A percentile compares a stretch with the other conserved stretches of the same genome.
These are phyloP conservation scores for Mesembryanthemum crystallinum DNA, from an alignment of 148 eudicot genomes.

Conservation along the genomic window DNA sequence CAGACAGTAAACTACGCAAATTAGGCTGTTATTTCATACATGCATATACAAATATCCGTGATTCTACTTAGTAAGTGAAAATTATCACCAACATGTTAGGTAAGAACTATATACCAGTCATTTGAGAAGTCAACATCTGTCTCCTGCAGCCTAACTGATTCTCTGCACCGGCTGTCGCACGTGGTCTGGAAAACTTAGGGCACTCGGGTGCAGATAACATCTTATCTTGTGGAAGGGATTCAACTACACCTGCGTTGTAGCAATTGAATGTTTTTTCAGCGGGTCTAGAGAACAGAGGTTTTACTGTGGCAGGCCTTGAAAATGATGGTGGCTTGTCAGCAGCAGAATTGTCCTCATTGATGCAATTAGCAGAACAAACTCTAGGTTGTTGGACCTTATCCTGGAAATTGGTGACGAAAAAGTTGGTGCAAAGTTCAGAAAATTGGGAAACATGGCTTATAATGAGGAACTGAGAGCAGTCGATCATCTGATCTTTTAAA, in stretches of 20 bases:
- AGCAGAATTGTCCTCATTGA: constrained; percentile 20
- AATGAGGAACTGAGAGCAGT: not conserved
- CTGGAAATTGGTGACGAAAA: constrained; percentile 19
- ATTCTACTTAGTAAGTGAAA: not conserved
- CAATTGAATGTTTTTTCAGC: constrained; percentile 25
- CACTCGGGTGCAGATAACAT: constrained; percentile 30
- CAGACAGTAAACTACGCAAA: not conserved
- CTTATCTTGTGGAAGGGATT: constrained; percentile 17
- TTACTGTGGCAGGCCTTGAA: constrained; percentile 41
- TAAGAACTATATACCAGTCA: constrained; percentile 33
- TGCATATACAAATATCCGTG: not conserved
- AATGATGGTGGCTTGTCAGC: constrained; percentile 40
- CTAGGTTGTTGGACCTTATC: constrained; percentile 28
- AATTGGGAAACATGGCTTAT: not conserved
- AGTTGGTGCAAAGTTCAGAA: not conserved
- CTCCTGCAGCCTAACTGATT: constrained; percentile 22
- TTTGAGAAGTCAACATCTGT: constrained; percentile 21
- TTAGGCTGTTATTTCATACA: not conserved
- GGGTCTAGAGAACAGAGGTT: constrained; percentile 48
- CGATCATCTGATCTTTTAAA: not conserved
- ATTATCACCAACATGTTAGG: not conserved
- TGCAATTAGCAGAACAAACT: constrained; percentile 22
- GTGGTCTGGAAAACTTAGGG: constrained; percentile 51
- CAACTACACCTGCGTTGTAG: constrained; percentile 14
- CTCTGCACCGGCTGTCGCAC: constrained; percentile 10